Evolutionary conservation across 148 eudicot genomes (phyloP), one percentile per base, ranked within the genome.

Genomic region (Linanthus parryae): DNA sequence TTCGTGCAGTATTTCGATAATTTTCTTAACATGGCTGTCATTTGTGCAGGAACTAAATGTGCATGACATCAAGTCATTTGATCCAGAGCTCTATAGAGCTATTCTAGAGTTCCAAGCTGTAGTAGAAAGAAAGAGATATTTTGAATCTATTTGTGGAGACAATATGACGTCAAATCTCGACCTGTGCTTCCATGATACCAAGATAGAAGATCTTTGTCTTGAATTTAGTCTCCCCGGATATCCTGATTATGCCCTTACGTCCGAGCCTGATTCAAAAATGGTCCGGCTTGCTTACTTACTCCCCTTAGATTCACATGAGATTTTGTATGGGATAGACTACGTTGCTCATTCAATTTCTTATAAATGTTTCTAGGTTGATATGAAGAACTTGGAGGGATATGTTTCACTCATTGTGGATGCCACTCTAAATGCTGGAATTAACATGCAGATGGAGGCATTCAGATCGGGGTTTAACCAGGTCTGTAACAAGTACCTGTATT

Each of bases 211-310:
- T 44, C 83, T 92, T 21, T 82, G 73, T 58, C 90, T 92, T 62
- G 94, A 92, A 65, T 92, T 81, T 70, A 62, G 85, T 18, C 79
- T 92, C 61, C 98, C 96, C 57, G 98, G 98, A 33, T 92, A 87
- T 79, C 90, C 94, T 51, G 88, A 92, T 62, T 87, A 77, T 58
- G 54, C 45, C 25, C 82, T 82, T 31, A 17, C 68, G 21, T 66
- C 73, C 48, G 73, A 62, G 42, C 65, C 63, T 54, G 74, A 75
- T 62, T 55, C 71, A 57, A 49, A 69, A 65, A 64, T 75, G 94
- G 96, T 84, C 48, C 67, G 85, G 18, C n/a, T n/a, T n/a, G n/a
- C n/a, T n/a, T n/a, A n/a, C n/a, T n/a, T n/a, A n/a, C n/a, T n/a
- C n/a, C n/a, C n/a, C n/a, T n/a, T n/a, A n/a, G n/a, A n/a, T n/a